Evolutionary conservation across 1,139 yeast genomes (phyloP), one percentile per base, ranked within the genome.

Genomic region (Kluyveromyces sp.): DNA sequence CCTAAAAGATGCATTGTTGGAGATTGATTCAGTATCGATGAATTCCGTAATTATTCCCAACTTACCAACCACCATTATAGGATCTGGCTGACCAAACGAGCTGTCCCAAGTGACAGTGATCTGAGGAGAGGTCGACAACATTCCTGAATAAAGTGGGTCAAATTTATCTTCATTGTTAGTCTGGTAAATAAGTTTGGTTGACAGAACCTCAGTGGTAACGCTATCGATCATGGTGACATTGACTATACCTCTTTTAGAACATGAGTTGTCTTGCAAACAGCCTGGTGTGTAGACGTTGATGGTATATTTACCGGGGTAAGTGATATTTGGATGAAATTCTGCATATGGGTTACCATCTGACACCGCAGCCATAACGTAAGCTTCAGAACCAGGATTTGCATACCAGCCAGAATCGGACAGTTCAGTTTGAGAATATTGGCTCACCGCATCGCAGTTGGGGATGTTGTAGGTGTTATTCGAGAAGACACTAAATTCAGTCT

Each of bases 251-350:
- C 99, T 75, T 18, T 67, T 51, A 20, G 61, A 55, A 64, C 99
- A 92, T 0, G 94, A 74, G 37, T 69, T 66, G 58, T 86, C 96
- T 8, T 58, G 63, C 2, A 66, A 49, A 65, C 99, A 92, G 0
- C 98, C 97, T 0, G 96, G 96, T 0, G 98, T 92, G 52, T 75
- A 79, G 46, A 89, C 56, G 43, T 78, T 68, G 29, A 92, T 70
- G 0, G 87, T 71, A 61, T 87, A 92, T 49, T 78, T 72, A 9
- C 96, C 97, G 0, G 86, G 69, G 49, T 78, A 74, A 0, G 86
- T 71, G 18, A 88, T 74, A 50, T 83, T 80, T 7, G 96, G 92
- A 49, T 72, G 71, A 57, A 83, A 80, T 1, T 73, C 68, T 12
- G 86, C 80, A 25, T 67, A 56, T 3, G 70, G 66, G 3, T 61